These are phyloP conservation scores for Metschnikowia vanudenii DNA, from an alignment of 805 yeast species.

Conservation along the genomic window DNA sequence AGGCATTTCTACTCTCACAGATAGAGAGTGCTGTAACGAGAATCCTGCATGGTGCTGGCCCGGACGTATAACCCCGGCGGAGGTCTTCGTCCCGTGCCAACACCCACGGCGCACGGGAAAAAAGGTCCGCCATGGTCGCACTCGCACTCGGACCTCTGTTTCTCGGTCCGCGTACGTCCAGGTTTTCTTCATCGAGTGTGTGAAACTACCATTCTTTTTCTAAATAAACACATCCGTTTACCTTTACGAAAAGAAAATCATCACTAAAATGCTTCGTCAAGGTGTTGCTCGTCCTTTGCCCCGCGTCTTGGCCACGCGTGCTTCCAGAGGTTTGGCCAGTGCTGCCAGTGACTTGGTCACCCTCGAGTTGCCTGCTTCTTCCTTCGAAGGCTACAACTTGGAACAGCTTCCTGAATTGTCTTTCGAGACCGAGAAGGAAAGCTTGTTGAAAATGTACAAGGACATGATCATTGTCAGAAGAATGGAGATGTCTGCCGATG, in stretches of 20 bases:
- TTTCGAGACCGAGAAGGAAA: constrained; percentile 77
- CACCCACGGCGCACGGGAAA: constrained; percentile 6
- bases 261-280: constrained; percentile 19
- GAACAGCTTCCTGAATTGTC: constrained; percentile 62
- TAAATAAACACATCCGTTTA: too few species aligned
- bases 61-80: constrained; percentile 26
- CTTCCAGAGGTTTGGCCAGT: constrained; percentile 38
- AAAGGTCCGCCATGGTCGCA: constrained; percentile 1
- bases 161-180: background rate
- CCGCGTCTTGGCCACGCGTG: constrained; percentile 20
- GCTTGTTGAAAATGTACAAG: constrained; percentile 88
- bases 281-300: constrained; percentile 20
- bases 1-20: too few species aligned
- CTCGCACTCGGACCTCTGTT: background rate
- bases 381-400: constrained; percentile 84
- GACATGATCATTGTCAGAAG: constrained; percentile 93
- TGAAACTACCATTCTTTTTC: too few species aligned
- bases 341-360: constrained; percentile 37
- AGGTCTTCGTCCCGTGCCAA: constrained; percentile 23
- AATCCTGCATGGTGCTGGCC: background rate
- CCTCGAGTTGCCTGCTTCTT: constrained; percentile 70
- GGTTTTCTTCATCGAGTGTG: constrained; percentile 1
- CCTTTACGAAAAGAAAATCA: constrained; percentile 7
- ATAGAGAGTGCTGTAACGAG: too few species aligned
- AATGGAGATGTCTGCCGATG: constrained; percentile 99